Conservation (phyloP, 345 rosid species). For the Linum lewisii region DNA sequence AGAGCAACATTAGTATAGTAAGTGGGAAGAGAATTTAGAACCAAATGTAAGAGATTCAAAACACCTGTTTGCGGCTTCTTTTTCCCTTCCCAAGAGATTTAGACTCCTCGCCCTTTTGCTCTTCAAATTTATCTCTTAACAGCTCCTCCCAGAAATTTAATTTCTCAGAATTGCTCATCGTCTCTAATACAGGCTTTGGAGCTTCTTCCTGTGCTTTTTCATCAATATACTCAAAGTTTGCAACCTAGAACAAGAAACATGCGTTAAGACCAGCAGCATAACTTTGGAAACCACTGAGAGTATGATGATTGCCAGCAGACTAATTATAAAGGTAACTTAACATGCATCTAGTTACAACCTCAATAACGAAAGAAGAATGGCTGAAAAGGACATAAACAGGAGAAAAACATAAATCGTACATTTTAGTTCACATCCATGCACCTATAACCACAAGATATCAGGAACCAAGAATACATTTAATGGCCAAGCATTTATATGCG, state of each 20-base stretch:
- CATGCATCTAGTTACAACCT: neutral
- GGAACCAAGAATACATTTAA: neutral
- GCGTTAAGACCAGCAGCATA: neutral
- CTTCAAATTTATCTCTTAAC: conserved; percentile 67
- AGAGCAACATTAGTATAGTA: neutral
- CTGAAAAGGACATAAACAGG: neutral
- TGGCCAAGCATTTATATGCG: no score
- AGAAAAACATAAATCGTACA: neutral
- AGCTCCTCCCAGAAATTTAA: conserved; percentile 90
- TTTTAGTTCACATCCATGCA: neutral
- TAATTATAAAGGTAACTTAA: neutral
- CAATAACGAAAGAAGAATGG: no score
- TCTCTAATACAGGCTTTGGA: conserved; percentile 49
- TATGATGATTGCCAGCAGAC: neutral
- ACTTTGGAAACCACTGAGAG: neutral
- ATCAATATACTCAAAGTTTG: conserved; percentile 90
- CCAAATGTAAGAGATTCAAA: neutral
- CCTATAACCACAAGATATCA: neutral
- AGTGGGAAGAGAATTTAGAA: neutral
- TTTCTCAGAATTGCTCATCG: conserved; percentile 47
- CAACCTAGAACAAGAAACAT: conserved; percentile 50
- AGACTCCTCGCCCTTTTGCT: conserved; percentile 74
- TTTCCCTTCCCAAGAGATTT: conserved; percentile 91
- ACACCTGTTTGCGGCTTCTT: conserved; percentile 93
- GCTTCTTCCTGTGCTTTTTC: conserved; percentile 65